phyloP scores from a whole-genome alignment of 345 rosid species.

The Cardamine resedifolia region DNA sequence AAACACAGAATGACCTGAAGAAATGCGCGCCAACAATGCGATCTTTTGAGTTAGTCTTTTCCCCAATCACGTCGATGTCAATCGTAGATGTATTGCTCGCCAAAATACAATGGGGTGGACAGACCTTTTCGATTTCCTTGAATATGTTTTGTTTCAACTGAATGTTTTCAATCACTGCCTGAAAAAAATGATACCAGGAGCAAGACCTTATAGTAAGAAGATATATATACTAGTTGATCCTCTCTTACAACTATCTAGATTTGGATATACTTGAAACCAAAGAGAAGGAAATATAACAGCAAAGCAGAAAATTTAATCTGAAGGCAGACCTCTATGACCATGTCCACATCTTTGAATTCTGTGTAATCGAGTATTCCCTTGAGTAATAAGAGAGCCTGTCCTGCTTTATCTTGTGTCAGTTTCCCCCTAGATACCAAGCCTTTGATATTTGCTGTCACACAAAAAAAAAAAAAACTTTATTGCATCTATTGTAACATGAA shows the following conservation, averaged over 20 bases:
- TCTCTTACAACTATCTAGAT: neutral
- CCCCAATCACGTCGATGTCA: conserved; percentile 74
- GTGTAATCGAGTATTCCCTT: conserved; percentile 79
- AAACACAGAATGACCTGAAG: conserved; percentile 63
- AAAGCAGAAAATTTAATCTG: neutral
- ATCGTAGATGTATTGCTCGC: conserved; percentile 92
- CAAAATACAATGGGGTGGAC: conserved; percentile 86
- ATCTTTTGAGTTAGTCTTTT: conserved; percentile 71
- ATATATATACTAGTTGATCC: conserved; percentile 1
- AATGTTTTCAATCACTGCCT: conserved; percentile 89
- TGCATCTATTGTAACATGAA: neutral
- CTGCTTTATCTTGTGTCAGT: conserved; percentile 64
- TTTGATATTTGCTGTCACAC: conserved; percentile 72
- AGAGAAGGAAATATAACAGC: conserved; percentile 10
- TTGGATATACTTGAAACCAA: conserved; percentile 23
- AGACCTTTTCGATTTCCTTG: conserved; percentile 74
- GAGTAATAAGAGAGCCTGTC: conserved; percentile 71
- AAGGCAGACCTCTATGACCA: conserved; percentile 82
- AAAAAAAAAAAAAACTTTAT: conserved; percentile 15
- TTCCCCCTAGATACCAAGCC: conserved; percentile 71
- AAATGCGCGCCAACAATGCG: conserved; percentile 95
- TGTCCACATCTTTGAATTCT: conserved; percentile 84
- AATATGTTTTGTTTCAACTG: conserved; percentile 87
- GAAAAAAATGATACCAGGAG: conserved; percentile 36
- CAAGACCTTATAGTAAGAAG: conserved; percentile 9